Evolutionary conservation across 2,329 filamentous ascomycete species (phyloP), one percentile per base, ranked within the genome.

Genomic region (Polytolypa hystricis): DNA sequence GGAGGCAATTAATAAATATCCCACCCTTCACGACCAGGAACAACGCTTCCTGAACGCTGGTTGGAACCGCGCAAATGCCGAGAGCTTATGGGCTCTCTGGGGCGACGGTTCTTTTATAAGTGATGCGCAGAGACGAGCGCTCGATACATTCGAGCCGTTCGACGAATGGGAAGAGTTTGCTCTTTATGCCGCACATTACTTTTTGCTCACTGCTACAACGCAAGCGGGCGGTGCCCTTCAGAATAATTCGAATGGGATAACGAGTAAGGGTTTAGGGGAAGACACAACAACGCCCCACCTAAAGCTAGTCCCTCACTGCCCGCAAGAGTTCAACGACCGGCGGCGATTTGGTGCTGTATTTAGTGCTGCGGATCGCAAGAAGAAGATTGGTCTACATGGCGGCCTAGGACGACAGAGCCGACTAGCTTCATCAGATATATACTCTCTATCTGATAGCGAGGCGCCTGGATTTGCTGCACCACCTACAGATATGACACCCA

Each of bases 131-230:
- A 72, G 84, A 44, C 62, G 55, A 23, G 62, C 61, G 8, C 61
- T 95, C 10, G 80, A 94, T 47, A 53, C 62, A 1, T 59, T 86
- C 11, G 89, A 95, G 52, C 77, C 81, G 1, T 95, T 96, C 53
- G 89, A 96, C 56, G 87, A 95, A 59, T 94, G 85, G 85, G 89
- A 96, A 58, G 89, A 95, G 51, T 86, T 95, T 53, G 78, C 81
- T 2, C 65, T 94, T 1, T 94, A 93, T 56, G 77, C 74, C 2
- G 77, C 78, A 21, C 87, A 95, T 58, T 93, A 94, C 57, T 82
- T 87, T 47, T 61, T 95, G 29, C 67, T 93, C 6, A 67, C 76
- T 34, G 84, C 84, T 10, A 69, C 64, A 28, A 74, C 48, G 44
- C 18, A 33, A 36, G 36, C 32, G 5, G 21, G 21, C 21, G 21